phyloP scores from a whole-genome alignment of 106 monocot genomes.

The Ottelia alismoides region DNA sequence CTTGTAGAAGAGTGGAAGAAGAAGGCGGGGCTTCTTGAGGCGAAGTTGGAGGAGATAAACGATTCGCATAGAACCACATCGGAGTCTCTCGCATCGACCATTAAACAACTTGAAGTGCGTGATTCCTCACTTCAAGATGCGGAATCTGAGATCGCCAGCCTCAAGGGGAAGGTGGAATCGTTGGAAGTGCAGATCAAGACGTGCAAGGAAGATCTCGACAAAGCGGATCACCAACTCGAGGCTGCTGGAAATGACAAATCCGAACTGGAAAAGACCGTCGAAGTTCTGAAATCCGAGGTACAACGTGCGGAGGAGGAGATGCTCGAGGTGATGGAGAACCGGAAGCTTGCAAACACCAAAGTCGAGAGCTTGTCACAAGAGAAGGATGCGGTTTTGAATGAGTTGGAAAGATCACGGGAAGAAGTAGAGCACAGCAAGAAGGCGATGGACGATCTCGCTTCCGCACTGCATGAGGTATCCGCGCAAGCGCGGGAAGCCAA shows the following conservation, averaged over 20 bases:
- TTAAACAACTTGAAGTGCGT: conserved; percentile 5
- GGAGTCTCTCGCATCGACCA: conserved; percentile 3
- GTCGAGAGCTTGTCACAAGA: conserved; percentile 17
- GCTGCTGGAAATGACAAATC: conserved; percentile 14
- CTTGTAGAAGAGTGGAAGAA: conserved; percentile 44
- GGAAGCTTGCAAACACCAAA: background rate
- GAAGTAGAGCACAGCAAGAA: conserved; percentile 26
- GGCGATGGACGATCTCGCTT: conserved; percentile 36
- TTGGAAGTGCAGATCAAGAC: conserved; percentile 5
- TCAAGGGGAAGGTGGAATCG: conserved; percentile 13
- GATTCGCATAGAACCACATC: conserved; percentile 1
- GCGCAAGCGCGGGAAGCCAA: conserved; percentile 40
- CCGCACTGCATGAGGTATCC: conserved; percentile 68
- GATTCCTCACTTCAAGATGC: conserved; percentile 4
- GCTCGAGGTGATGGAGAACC: conserved; percentile 6
- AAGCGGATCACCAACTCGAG: conserved; percentile 12
- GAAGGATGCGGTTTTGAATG: conserved; percentile 20
- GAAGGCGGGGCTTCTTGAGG: conserved; percentile 7
- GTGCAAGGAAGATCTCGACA: conserved; percentile 4
- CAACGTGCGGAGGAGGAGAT: conserved; percentile 21
- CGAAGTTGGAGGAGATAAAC: conserved; percentile 6
- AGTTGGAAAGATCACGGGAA: conserved; percentile 19
- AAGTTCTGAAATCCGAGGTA: conserved; percentile 21
- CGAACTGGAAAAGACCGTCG: conserved; percentile 18
- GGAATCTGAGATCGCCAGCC: conserved; percentile 6